phyloP scores from a whole-genome alignment of 2,329 filamentous ascomycete species.

The Chrysoporthe cubensis region DNA sequence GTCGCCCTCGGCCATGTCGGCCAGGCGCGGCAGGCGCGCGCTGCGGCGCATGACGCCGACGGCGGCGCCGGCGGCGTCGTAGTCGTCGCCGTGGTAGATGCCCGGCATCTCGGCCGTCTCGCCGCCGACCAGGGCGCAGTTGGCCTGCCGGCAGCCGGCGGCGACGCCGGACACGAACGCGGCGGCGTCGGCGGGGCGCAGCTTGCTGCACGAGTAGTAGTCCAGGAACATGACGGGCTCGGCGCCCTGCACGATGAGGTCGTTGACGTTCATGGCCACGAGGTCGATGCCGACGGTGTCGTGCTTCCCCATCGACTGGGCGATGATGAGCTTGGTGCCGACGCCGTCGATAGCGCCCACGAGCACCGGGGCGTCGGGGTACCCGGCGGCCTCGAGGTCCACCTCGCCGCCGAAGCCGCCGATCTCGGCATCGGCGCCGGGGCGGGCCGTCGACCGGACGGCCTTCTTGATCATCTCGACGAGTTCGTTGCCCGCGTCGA shows the following conservation, averaged over 20 bases:
- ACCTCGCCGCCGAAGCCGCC: constrained; percentile 93
- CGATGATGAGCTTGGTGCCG: constrained; percentile 95
- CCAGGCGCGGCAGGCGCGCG: constrained; percentile 74
- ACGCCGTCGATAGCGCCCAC: constrained; percentile 97
- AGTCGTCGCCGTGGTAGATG: constrained; percentile 86
- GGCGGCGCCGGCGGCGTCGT: constrained; percentile 90
- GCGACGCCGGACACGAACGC: constrained; percentile 93
- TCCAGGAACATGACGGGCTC: constrained; percentile 96
- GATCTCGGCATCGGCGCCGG: constrained; percentile 90
- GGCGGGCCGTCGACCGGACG: constrained; percentile 81
- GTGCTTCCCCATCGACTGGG: constrained; percentile 86
- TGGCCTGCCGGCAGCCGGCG: constrained; percentile 80
- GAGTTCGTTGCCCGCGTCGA: constrained; percentile 90
- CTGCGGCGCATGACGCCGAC: constrained; percentile 78
- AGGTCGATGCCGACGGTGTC: constrained; percentile 95
- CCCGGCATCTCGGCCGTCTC: constrained; percentile 99
- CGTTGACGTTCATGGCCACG: constrained; percentile 99
- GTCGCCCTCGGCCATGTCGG: constrained; percentile 80
- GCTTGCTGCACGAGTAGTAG: constrained; percentile 92
- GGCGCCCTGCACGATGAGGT: constrained; percentile 93
- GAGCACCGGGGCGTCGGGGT: constrained; percentile 74
- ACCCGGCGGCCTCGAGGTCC: constrained; percentile 76
- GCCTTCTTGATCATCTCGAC: constrained; percentile 90
- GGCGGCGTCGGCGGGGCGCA: constrained; percentile 77
- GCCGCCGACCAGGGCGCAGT: constrained; percentile 91